Evolutionary conservation across 2,329 filamentous ascomycete species (phyloP), one percentile per base, ranked within the genome.

Genomic region (Dactylellina drechsleri): DNA sequence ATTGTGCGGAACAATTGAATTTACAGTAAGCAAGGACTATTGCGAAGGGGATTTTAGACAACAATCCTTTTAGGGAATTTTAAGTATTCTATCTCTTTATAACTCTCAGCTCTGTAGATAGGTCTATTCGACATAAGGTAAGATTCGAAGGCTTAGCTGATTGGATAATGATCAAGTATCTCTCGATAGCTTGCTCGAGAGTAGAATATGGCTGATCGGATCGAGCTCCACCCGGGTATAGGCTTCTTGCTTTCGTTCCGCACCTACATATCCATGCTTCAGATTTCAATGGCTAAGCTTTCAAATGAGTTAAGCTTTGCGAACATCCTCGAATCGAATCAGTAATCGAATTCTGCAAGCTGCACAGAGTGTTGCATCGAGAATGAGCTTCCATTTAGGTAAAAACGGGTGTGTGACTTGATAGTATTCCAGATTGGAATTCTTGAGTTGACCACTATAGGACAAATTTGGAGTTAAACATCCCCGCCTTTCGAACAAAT

Each of bases 301-400:
- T 52, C 16, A 6, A 18, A 36, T 36, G 10, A 10, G 3, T 10
- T 8, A 7, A 7, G 31, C 31, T 36, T 65, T 16, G 8, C 36
- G 31, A 54, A 16, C 50, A 61, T 61, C 40, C 36, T 36, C 26
- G 60, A 73, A 66, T 57, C n/a, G n/a, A n/a, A 73, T 66, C 54
- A 66, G 68, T 73, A 65, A 73, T 62, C 54, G n/a, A 62, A 49
- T 28, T 43, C 3, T 59, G 36, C 23, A 36, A 57, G 45, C 41
- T 65, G 68, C 60, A 59, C 13, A 56, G 45, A 58, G 43, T 8
- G 68, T 73, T 73, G 61, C 61, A 73, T 73, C 49, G 26, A 45
- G 18, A 15, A 66, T 56, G 28, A 54, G 20, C 53, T n/a, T 16
- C 15, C 41, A n/a, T 45, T 58, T 45, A 56, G 53, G 36, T 50